Evolutionary conservation across 331 rosid genomes (phyloP).

Genomic region (Arachis monticola): DNA sequence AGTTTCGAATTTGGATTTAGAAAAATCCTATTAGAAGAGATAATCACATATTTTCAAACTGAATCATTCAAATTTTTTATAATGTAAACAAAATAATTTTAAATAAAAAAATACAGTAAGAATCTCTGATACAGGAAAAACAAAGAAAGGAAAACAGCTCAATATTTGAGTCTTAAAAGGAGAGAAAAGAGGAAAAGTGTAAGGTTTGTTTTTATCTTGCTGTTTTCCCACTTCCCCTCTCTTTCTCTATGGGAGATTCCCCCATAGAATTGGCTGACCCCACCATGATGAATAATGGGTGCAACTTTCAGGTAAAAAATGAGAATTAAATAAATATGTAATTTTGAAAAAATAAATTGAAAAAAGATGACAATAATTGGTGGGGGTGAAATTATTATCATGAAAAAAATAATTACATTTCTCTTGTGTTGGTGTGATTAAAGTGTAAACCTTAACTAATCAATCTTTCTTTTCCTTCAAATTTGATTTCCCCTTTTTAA

Average conservation of each 20-base stretch:
- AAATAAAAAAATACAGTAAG: conserved; percentile 10
- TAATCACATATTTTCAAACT: too few species aligned
- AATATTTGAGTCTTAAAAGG: conserved; percentile 78
- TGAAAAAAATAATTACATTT: conserved; percentile 37
- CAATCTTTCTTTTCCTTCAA: conserved; percentile 39
- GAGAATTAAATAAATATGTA: not conserved
- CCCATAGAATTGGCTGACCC: conserved; percentile 57
- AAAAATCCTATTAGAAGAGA: too few species aligned
- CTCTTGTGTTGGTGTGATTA: conserved; percentile 52
- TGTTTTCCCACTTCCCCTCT: conserved; percentile 59
- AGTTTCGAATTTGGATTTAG: too few species aligned
- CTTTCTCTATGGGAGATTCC: conserved; percentile 59
- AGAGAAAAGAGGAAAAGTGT: conserved; percentile 83
- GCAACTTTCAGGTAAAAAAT: conserved; percentile 55
- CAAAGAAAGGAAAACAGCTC: conserved; percentile 65
- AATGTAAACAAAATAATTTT: too few species aligned
- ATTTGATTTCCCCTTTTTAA: conserved; percentile 37
- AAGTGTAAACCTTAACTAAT: conserved; percentile 55
- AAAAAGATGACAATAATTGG: conserved; percentile 18
- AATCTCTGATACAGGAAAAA: conserved; percentile 73
- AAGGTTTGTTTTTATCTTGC: conserved; percentile 77
- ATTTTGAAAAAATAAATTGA: not conserved
- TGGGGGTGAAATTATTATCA: conserved; percentile 45
- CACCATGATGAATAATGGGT: conserved; percentile 73
- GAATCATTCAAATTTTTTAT: too few species aligned